Evolutionary conservation across 2,329 filamentous ascomycete genomes (phyloP), one percentile per base, ranked within the genome.

Genomic region (Stagonosporopsis chrysanthemi): DNA sequence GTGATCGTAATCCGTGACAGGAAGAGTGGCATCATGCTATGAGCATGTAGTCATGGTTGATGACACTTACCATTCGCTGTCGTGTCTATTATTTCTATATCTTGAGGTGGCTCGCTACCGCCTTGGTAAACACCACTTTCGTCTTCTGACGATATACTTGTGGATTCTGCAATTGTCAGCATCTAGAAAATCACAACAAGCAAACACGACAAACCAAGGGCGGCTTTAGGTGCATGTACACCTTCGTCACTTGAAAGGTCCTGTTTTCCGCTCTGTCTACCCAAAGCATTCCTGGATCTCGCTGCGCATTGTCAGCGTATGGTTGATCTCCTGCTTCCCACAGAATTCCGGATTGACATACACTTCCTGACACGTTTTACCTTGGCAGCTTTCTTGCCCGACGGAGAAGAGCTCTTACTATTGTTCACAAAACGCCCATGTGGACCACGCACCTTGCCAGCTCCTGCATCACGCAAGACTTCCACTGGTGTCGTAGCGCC

Each of bases 371-470:
- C 48, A 7, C 14, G n/a, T 35, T 52, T 52, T 11, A 40, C 28
- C 17, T 40, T 49, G 6, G 31, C 11, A 2, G 17, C 45, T 14
- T 35, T 52, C 14, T 12, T 43, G 4, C 11, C 19, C n/a, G 17
- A 9, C 3, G 36, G n/a, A 24, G 22, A 31, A 14, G 36, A 4
- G 29, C 8, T 22, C 6, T 43, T 28, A 23, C 26, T 19, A 7
- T 44, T 57, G n/a, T 48, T 48, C 23, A 65, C 23, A 42, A 57
- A 65, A 11, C 62, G 64, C 19, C 65, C 65, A 38, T 64, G 50
- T 22, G 60, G 52, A 28, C 65, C 64, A 19, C 62, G 65, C 35
- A 61, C 53, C 33, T 68, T 65, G 29, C 56, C 52, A 24, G 43
- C 45, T 14, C 55, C 58, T 14, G 58, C 48, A 57, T 66, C 59